Conservation (phyloP, 352 stramenopile genomes). For the Saprolegnia parasitica region DNA sequence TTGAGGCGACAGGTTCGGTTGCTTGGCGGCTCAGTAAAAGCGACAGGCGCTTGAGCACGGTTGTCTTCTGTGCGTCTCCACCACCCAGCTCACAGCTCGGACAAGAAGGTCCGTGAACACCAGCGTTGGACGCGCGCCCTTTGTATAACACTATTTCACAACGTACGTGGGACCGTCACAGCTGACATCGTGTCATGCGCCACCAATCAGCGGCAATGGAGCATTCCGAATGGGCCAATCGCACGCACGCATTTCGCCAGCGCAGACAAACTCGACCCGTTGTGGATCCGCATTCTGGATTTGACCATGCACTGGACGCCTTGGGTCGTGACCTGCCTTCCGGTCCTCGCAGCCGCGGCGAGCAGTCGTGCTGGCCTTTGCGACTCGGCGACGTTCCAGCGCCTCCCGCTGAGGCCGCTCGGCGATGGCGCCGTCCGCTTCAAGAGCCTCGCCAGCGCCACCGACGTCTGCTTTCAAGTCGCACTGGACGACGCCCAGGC, state of each 20-base stretch:
- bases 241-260: background rate
- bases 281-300: background rate
- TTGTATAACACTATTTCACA: background rate
- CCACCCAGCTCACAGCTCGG: too few relatives aligned
- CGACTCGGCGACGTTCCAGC: background rate
- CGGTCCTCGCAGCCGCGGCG: background rate
- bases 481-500: slow-evolving; percentile 7
- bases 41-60: too few relatives aligned
- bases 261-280: background rate
- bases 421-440: background rate
- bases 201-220: background rate
- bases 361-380: background rate
- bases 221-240: background rate
- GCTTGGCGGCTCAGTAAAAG: too few relatives aligned
- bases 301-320: background rate
- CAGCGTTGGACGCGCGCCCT: too few relatives aligned
- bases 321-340: background rate
- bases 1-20: too few relatives aligned
- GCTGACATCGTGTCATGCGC: background rate
- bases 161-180: background rate
- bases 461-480: background rate
- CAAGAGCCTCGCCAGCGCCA: slow-evolving; percentile 3
- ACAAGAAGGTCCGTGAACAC: too few relatives aligned
- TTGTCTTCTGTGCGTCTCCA: too few relatives aligned
- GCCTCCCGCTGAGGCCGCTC: background rate